Evolutionary conservation across 805 yeast genomes (phyloP), one percentile per base, ranked within the genome.

Genomic region (Schizosaccharomyces lindneri): DNA sequence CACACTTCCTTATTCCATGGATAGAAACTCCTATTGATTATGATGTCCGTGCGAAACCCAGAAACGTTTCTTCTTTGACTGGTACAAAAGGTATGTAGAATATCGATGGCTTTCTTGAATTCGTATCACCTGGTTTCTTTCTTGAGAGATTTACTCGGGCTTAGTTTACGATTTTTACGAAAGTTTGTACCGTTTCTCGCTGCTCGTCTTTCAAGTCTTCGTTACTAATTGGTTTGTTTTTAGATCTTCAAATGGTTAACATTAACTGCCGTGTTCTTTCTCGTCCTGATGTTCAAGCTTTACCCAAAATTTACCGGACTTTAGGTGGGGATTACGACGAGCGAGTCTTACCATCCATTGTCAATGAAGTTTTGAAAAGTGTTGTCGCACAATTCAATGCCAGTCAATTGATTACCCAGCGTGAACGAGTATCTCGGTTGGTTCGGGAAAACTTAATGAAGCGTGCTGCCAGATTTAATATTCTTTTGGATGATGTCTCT

Each of bases 301-400:
- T 93, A 66, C 95, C 97, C 31, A 78, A 77, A 13, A 86, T 93
- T 66, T 93, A 80, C 75, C 82, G 97, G 70, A 93, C 98, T 1
- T 76, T 93, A 67, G 98, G 98, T 61, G 78, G 77, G 62, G 97
- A 93, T 72, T 93, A 90, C 73, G 98, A 93, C 71, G 98, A 93
- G 75, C 83, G 95, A 68, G 96, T 93, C 21, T 78, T 93, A 68
- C 98, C 98, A 48, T 86, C 96, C n/a, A 89, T 93, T 73, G 96
- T 90, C 63, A 93, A 93, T 71, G 98, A 93, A 74, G 97, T 93
- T 62, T 79, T 93, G 71, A 93, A 93, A 73, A 81, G 95, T 1
- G 97, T 93, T 60, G 96, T 93, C 64, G 98, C 98, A 5, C 98
- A 93, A 74, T 93, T 90, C 77, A 93, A 93, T 72, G 98, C 98